Evolutionary conservation across 2,329 filamentous ascomycete genomes (phyloP), one percentile per base, ranked within the genome.

Genomic region (Ilyonectria mors-panacis): DNA sequence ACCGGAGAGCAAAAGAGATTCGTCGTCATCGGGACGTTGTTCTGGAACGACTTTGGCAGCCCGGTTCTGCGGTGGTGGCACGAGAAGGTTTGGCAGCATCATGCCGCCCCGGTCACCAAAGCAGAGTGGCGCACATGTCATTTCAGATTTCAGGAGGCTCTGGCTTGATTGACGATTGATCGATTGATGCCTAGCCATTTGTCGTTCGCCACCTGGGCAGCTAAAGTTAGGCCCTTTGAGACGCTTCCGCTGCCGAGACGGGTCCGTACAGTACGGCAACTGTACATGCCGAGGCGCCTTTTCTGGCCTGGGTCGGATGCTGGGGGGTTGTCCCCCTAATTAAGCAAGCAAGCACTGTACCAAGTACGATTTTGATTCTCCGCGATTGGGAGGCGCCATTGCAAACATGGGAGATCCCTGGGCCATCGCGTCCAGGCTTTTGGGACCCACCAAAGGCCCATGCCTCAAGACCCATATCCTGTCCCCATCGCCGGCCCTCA

Each of bases 351-450:
- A 50, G 47, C 17, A 60, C 58, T 53, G 58, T 50, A 35, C 58
- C 15, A 8, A 8, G n/a, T 17, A 13, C 30, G 42, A 30, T 50
- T 39, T 50, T 39, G 45, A 37, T 23, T 48, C 28, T 42, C 44
- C 44, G 33, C 13, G 19, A 59, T 37, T 44, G 42, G 55, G 28
- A 42, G 9, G 35, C 37, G 26, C 26, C 26, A 26, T n/a, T 4
- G 39, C 35, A 47, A 48, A 26, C 58, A 56, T 66, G 58, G 56
- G 35, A 51, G 53, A 53, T 61, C 53, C 63, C 58, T 37, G 63
- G 28, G 23, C 12, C 58, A 51, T 61, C 33, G 57, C 35, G 44
- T 33, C 63, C 63, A 45, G 44, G 51, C 37, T 51, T 42, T 45
- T 61, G 58, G 58, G 47, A 30, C 19, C 45, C 47, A 51, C 54